Percentiles rank a stretch among this genome's conserved stretches.
phyloP scores from a whole-genome alignment of 169 alveolate genomes.

The Neospora caninum region DNA sequence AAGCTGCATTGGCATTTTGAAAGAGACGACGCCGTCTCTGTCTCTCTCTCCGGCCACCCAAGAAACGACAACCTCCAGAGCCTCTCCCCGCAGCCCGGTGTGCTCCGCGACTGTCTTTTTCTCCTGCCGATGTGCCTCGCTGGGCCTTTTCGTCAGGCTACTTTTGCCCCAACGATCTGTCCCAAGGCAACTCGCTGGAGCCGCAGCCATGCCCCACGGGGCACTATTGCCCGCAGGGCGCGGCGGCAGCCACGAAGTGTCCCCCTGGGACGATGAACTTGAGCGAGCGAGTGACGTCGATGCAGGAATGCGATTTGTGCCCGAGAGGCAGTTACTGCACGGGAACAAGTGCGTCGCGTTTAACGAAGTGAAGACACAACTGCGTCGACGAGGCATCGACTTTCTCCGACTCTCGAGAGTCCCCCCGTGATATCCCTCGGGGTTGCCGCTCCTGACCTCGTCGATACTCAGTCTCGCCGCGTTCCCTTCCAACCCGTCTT shows the following conservation, averaged over 20 bases:
- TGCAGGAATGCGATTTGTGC: neutral
- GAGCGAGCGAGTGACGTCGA: neutral
- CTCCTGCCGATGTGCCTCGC: too few relatives aligned
- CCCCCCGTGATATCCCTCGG: neutral
- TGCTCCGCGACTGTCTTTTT: too few relatives aligned
- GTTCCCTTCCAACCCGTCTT: too few relatives aligned
- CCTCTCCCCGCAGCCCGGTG: too few relatives aligned
- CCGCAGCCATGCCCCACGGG: neutral
- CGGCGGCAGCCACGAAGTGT: neutral
- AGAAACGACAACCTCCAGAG: too few relatives aligned
- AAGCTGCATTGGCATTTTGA: too few relatives aligned
- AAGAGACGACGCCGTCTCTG: too few relatives aligned
- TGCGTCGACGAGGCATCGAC: neutral
- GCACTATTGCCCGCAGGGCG: constrained; percentile 22
- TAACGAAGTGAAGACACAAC: neutral
- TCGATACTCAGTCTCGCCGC: too few relatives aligned
- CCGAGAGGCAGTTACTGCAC: constrained; percentile 23
- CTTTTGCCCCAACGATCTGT: neutral
- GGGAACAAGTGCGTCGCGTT: neutral
- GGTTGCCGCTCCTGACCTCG: neutral
- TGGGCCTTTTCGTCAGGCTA: neutral
- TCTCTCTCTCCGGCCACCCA: too few relatives aligned
- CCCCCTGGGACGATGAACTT: constrained; percentile 16
- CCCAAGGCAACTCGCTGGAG: neutral
- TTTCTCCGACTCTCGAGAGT: neutral